phyloP scores from a whole-genome alignment of 2,329 filamentous ascomycete species.

The Leptodontidium sp. region DNA sequence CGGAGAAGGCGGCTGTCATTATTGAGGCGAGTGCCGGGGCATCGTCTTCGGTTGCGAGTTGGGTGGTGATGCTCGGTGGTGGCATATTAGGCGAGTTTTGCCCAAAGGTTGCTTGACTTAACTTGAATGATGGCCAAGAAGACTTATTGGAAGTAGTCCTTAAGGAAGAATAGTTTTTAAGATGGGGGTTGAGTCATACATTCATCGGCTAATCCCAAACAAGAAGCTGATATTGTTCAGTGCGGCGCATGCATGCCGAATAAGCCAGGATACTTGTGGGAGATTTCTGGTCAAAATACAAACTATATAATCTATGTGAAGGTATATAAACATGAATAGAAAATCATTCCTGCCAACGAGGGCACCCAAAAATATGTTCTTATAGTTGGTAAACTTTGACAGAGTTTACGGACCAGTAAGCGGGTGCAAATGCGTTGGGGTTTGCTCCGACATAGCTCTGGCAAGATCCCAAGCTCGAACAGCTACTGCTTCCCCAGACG shows the following conservation, averaged over 20 bases:
- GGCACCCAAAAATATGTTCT: not conserved
- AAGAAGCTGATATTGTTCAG: slow-evolving; percentile 1
- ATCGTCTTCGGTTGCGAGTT: slow-evolving; percentile 28
- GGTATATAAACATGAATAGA: not conserved
- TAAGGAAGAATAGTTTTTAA: not conserved
- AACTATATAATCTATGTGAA: not conserved
- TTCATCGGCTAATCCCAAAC: not conserved
- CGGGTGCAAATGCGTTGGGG: slow-evolving; percentile 38
- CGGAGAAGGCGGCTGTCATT: slow-evolving; percentile 33
- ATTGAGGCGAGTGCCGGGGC: slow-evolving; percentile 26
- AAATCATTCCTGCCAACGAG: not conserved
- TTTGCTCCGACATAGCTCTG: slow-evolving; percentile 39
- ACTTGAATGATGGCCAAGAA: not conserved
- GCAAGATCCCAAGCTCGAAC: slow-evolving; percentile 32
- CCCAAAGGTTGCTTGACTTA: not conserved
- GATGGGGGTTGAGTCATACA: not conserved
- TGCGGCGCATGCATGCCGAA: not conserved
- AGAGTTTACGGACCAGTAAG: slow-evolving; percentile 42
- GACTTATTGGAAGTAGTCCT: not conserved
- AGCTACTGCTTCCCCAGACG: slow-evolving; percentile 35
- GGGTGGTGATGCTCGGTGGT: slow-evolving; percentile 8
- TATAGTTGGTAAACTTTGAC: slow-evolving; percentile 42
- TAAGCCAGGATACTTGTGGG: not conserved
- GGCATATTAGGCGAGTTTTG: slow-evolving; percentile 22
- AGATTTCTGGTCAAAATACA: too few relatives aligned